Evolutionary conservation across 2,329 filamentous ascomycete species (phyloP).

Genomic region (Coniochaeta sp.): DNA sequence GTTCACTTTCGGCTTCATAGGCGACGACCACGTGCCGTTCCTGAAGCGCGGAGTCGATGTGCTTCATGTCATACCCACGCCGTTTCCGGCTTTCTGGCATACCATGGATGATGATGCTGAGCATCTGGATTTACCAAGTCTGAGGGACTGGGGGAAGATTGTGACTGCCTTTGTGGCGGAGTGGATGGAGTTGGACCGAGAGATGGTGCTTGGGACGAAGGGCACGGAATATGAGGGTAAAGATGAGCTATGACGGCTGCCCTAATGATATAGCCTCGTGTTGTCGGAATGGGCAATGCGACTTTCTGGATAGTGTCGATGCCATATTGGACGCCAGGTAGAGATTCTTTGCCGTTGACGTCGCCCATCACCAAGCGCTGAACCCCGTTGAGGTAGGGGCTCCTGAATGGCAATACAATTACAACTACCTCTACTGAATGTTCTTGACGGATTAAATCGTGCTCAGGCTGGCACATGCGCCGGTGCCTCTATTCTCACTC

Average conservation of each 20-base stretch:
- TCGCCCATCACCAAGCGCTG: not conserved
- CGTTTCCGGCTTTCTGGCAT: constrained; percentile 86
- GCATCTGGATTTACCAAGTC: constrained; percentile 72
- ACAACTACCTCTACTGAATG: too few relatives aligned
- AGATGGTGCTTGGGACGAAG: constrained; percentile 4
- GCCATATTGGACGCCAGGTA: not conserved
- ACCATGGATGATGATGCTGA: constrained; percentile 73
- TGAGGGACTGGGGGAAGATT: constrained; percentile 83
- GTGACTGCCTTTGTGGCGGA: constrained; percentile 79
- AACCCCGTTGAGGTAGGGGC: too few relatives aligned
- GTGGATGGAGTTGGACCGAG: constrained; percentile 70
- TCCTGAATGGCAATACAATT: too few relatives aligned
- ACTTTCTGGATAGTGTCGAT: not conserved
- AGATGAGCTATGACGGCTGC: constrained; percentile 10
- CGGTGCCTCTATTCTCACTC: too few relatives aligned
- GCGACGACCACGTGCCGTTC: constrained; percentile 91
- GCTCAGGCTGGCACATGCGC: too few relatives aligned
- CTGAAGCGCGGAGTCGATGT: constrained; percentile 79
- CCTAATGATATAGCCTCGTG: not conserved
- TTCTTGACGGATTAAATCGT: too few relatives aligned
- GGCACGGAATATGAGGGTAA: constrained; percentile 5
- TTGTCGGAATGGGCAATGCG: not conserved
- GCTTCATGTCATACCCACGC: constrained; percentile 78
- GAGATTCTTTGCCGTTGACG: not conserved
- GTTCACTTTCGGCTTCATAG: constrained; percentile 48